Conservation (phyloP, 495 filamentous ascomycete species). For the Aspergillus steynii region DNA sequence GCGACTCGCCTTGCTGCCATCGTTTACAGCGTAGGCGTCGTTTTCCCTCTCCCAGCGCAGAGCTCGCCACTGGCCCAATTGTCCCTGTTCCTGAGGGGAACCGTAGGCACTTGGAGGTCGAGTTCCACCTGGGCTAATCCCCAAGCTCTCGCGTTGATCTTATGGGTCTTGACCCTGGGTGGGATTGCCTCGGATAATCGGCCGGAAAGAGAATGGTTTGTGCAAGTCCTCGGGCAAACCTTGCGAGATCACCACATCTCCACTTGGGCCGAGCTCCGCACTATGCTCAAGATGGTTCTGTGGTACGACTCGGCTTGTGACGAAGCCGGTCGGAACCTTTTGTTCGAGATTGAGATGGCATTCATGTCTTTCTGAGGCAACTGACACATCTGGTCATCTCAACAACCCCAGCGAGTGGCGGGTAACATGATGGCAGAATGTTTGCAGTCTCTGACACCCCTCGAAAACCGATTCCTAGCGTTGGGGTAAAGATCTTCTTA, state of each 20-base stretch:
- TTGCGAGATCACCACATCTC: constrained; percentile 19
- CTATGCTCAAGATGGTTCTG: constrained; percentile 28
- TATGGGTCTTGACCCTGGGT: constrained; percentile 40
- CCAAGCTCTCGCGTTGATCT: constrained; percentile 21
- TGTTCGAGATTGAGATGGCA: constrained; percentile 26
- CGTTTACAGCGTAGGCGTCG: constrained; percentile 38
- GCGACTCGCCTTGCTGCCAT: constrained; percentile 36
- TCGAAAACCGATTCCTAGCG: too few relatives aligned
- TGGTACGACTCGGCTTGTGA: constrained; percentile 43
- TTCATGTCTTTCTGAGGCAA: not conserved
- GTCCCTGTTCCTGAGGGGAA: constrained; percentile 9
- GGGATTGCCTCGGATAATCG: constrained; percentile 35
- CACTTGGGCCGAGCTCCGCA: constrained; percentile 27
- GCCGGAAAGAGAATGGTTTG: constrained; percentile 34
- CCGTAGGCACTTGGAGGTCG: not conserved
- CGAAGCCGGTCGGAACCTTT: constrained; percentile 28
- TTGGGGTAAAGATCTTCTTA: too few relatives aligned
- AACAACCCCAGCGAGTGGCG: too few relatives aligned
- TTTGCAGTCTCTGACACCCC: too few relatives aligned
- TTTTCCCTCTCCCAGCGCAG: constrained; percentile 42
- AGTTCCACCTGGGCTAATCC: constrained; percentile 24
- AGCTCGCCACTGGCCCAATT: constrained; percentile 34
- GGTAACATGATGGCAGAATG: too few relatives aligned
- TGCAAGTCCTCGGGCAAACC: constrained; percentile 21
- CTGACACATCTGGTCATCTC: too few relatives aligned